Evolutionary conservation across 805 yeast genomes (phyloP).

Genomic region (Kazachstania taianensis): DNA sequence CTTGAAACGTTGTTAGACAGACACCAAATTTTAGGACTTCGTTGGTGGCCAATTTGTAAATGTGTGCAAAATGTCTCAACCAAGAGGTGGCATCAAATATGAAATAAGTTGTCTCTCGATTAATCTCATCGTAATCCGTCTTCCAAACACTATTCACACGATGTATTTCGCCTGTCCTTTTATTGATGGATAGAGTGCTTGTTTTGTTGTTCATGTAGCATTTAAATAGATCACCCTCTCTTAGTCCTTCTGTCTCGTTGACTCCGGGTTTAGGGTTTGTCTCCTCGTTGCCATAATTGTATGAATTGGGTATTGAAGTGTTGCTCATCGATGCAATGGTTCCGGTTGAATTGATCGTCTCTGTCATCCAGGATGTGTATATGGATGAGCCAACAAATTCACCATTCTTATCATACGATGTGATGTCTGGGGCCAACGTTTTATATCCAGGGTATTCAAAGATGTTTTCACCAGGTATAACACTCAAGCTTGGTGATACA

Average conservation of each 20-base stretch:
- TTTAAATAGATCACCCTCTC: conserved; percentile 9
- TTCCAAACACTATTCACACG: conserved; percentile 2
- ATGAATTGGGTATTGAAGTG: neutral
- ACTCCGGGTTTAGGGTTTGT: neutral
- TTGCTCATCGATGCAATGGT: neutral
- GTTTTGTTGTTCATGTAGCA: conserved; percentile 10
- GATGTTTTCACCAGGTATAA: conserved; percentile 21
- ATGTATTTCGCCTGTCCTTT: conserved; percentile 1
- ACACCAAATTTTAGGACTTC: conserved; percentile 50
- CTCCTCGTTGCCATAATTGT: neutral
- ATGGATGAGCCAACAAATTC: conserved; percentile 26
- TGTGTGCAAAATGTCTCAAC: conserved; percentile 70
- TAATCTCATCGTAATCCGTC: conserved; percentile 30
- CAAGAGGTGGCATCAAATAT: conserved; percentile 72
- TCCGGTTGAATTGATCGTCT: conserved; percentile 1
- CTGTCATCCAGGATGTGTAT: conserved; percentile 22
- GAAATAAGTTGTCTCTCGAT: conserved; percentile 44
- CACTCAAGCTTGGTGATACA: conserved; percentile 19
- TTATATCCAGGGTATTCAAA: conserved; percentile 28
- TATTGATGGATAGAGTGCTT: neutral
- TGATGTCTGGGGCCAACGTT: conserved; percentile 19
- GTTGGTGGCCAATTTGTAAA: conserved; percentile 57
- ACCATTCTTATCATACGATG: conserved; percentile 28
- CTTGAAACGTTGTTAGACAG: conserved; percentile 72
- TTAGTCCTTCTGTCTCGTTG: neutral